Percentiles rank a stretch among this genome's conserved stretches.
phyloP scores from a whole-genome alignment of 148 eudicot genomes.

The Camellia lanceoleosa region DNA sequence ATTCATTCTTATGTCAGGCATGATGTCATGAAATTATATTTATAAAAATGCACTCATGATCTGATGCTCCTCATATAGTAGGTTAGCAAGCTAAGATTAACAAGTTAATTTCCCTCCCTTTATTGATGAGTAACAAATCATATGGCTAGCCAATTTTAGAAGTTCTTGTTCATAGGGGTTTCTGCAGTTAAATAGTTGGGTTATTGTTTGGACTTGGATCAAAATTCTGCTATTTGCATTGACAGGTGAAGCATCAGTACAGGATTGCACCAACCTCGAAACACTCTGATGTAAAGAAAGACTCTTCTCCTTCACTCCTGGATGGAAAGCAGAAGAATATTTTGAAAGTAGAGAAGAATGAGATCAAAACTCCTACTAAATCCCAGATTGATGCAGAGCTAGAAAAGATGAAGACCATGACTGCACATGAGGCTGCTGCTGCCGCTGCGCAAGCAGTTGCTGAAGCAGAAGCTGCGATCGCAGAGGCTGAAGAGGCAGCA shows the following conservation, averaged over 20 bases:
- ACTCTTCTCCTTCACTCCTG: slow-evolving; percentile 18
- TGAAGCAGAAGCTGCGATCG: slow-evolving; percentile 90
- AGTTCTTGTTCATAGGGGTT: not conserved
- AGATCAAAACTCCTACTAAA: slow-evolving; percentile 42
- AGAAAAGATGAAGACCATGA: slow-evolving; percentile 72
- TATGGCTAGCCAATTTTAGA: no score
- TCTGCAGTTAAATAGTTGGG: not conserved
- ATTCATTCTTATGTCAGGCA: no score
- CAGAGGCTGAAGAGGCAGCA: slow-evolving; percentile 82
- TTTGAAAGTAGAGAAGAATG: slow-evolving; percentile 34
- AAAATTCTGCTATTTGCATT: slow-evolving; percentile 6
- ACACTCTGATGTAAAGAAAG: slow-evolving; percentile 25
- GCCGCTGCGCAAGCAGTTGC: slow-evolving; percentile 83
- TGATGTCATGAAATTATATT: no score
- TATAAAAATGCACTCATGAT: not conserved
- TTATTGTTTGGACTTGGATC: slow-evolving; percentile 10
- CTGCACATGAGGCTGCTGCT: slow-evolving; percentile 68
- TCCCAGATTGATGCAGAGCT: slow-evolving; percentile 63
- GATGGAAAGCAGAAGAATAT: slow-evolving; percentile 38
- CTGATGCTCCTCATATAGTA: not conserved
- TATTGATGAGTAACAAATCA: not conserved
- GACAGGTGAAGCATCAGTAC: slow-evolving; percentile 80
- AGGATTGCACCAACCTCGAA: slow-evolving; percentile 49
- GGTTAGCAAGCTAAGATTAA: not conserved
- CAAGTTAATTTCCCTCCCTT: not conserved